Percentiles rank a stretch among this genome's conserved stretches.
These are phyloP conservation scores for Aegle marmelos DNA, from an alignment of 345 rosid genomes.

Conservation along the genomic window DNA sequence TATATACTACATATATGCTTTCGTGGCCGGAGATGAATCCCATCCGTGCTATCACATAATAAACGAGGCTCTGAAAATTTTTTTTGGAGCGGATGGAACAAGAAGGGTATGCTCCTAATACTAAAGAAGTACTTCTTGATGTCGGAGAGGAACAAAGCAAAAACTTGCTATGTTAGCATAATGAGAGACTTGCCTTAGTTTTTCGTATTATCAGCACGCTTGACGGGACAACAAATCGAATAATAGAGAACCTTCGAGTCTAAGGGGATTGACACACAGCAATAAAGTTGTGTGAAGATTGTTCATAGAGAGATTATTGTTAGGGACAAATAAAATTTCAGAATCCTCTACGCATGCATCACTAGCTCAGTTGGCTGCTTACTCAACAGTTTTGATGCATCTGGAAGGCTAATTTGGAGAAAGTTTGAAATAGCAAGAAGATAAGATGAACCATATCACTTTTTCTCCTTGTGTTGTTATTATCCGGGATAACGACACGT, in stretches of 20 bases:
- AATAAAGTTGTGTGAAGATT: constrained; percentile 54
- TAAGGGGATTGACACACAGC: constrained; percentile 70
- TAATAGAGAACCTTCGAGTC: constrained; percentile 65
- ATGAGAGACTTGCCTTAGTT: constrained; percentile 75
- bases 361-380: too few relatives aligned
- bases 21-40: constrained; percentile 70
- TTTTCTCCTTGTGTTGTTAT: too few relatives aligned
- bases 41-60: constrained; percentile 50
- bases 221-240: constrained; percentile 62
- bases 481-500: too few relatives aligned
- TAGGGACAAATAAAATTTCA: not conserved
- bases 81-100: constrained; percentile 56
- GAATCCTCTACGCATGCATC: too few relatives aligned
- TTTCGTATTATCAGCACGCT: constrained; percentile 62
- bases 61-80: constrained; percentile 40
- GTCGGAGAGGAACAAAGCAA: constrained; percentile 77
- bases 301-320: constrained; percentile 62
- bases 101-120: constrained; percentile 72
- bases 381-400: too few relatives aligned
- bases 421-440: too few relatives aligned
- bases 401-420: too few relatives aligned
- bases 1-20: constrained; percentile 37
- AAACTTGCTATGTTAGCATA: constrained; percentile 46
- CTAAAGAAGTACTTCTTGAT: constrained; percentile 63
- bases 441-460: too few relatives aligned